Conservation (phyloP, 345 rosid species). For the Populus davidiana region DNA sequence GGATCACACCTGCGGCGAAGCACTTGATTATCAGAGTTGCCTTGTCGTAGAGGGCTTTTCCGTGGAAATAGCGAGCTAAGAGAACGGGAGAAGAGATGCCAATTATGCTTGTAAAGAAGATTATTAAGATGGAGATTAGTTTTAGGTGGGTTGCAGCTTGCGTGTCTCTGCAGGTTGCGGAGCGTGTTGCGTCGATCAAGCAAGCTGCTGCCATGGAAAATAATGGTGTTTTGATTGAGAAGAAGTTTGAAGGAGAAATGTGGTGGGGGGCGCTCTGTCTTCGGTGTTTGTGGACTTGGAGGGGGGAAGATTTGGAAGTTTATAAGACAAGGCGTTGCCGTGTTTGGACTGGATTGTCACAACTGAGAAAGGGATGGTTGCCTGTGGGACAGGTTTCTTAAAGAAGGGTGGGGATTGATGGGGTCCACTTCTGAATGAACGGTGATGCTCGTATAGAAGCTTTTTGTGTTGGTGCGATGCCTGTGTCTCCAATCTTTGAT, state of each 20-base stretch:
- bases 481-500: constrained; percentile 14
- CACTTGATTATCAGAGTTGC: constrained; percentile 69
- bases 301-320: neutral
- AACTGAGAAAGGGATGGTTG: neutral
- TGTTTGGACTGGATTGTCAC: neutral
- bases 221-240: neutral
- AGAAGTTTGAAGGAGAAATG: neutral
- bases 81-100: constrained; percentile 71
- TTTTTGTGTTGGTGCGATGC: neutral
- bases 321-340: neutral
- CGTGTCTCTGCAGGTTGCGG: constrained; percentile 55
- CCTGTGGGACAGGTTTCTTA: neutral
- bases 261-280: too few relatives aligned
- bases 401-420: neutral
- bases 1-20: constrained; percentile 96
- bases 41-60: constrained; percentile 73
- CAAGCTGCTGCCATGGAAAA: constrained; percentile 46
- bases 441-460: neutral
- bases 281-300: neutral
- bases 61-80: constrained; percentile 70
- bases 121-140: constrained; percentile 48
- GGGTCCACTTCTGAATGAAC: neutral
- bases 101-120: constrained; percentile 66
- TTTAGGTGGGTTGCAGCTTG: constrained; percentile 70
- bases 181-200: constrained; percentile 47